A percentile compares a stretch with the other conserved stretches of the same genome.
phyloP scores from a whole-genome alignment of 2,329 filamentous ascomycete genomes.

The Rhynchosporium graminicola region DNA sequence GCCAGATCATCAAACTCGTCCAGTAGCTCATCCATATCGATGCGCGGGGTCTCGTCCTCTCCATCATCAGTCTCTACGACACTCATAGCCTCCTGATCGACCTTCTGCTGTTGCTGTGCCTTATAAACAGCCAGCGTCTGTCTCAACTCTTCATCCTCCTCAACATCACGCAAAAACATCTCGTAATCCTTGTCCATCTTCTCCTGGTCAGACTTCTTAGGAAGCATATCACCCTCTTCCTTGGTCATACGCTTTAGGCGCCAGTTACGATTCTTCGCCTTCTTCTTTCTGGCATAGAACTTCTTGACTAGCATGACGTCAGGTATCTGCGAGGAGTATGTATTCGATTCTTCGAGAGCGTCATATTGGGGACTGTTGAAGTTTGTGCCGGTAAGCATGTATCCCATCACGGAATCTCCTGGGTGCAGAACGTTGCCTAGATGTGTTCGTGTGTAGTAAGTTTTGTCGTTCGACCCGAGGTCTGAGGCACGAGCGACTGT shows the following conservation, averaged over 20 bases:
- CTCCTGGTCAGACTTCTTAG: slow-evolving; percentile 84
- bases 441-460: slow-evolving; percentile 89
- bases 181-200: slow-evolving; percentile 93
- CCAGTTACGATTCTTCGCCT: slow-evolving; percentile 84
- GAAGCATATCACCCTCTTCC: slow-evolving; percentile 84
- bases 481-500: slow-evolving; percentile 87
- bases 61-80: slow-evolving; percentile 62
- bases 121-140: slow-evolving; percentile 87
- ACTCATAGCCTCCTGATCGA: slow-evolving; percentile 66
- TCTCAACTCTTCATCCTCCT: slow-evolving; percentile 89
- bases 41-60: slow-evolving; percentile 66
- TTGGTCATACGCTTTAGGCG: slow-evolving; percentile 89
- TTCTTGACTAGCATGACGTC: slow-evolving; percentile 98
- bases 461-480: slow-evolving; percentile 80
- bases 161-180: slow-evolving; percentile 93
- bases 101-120: slow-evolving; percentile 47
- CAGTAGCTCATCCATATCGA: slow-evolving; percentile 78
- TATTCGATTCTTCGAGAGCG: slow-evolving; percentile 74
- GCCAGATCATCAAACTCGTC: slow-evolving; percentile 92
- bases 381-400: slow-evolving; percentile 83
- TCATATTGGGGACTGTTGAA: slow-evolving; percentile 91
- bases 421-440: slow-evolving; percentile 81
- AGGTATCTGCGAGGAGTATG: slow-evolving; percentile 77
- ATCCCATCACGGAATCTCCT: slow-evolving; percentile 94
- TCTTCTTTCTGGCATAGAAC: slow-evolving; percentile 83